phyloP scores from a whole-genome alignment of 1,284 basidiomycete species.

The Ceratobasidium sp. region DNA sequence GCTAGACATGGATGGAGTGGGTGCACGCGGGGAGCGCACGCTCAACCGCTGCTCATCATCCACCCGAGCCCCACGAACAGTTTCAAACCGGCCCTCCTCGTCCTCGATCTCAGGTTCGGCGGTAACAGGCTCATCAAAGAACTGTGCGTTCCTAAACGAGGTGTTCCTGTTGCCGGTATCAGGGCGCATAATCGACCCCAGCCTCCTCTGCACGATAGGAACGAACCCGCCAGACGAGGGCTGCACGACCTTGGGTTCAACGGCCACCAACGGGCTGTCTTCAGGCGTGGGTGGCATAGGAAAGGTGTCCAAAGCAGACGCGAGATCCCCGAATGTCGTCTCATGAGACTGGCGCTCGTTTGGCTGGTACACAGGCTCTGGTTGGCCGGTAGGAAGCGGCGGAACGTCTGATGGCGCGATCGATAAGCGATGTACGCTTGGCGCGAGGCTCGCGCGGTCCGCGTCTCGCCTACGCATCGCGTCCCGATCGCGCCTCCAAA shows the following conservation, averaged over 20 bases:
- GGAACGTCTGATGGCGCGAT: slow-evolving; percentile 25
- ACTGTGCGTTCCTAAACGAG: slow-evolving; percentile 31
- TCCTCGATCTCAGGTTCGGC: neutral
- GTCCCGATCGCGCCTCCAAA: slow-evolving; percentile 43
- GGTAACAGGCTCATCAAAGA: neutral
- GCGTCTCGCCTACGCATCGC: slow-evolving; percentile 33
- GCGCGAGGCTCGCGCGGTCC: slow-evolving; percentile 21
- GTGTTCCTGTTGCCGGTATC: slow-evolving; percentile 6
- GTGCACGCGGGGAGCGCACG: slow-evolving; percentile 6
- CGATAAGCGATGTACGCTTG: slow-evolving; percentile 8
- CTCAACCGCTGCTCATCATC: neutral
- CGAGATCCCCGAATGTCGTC: slow-evolving; percentile 30
- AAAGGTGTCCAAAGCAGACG: slow-evolving; percentile 26
- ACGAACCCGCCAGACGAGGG: slow-evolving; percentile 7
- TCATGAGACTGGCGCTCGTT: slow-evolving; percentile 9
- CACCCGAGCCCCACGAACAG: neutral
- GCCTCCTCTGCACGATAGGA: slow-evolving; percentile 29
- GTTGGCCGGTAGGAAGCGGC: slow-evolving; percentile 19
- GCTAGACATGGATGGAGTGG: slow-evolving; percentile 32
- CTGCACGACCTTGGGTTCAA: neutral
- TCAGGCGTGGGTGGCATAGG: slow-evolving; percentile 27
- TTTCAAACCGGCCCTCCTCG: slow-evolving; percentile 10
- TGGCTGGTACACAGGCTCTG: neutral
- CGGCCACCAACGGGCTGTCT: neutral
- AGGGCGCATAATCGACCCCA: slow-evolving; percentile 15